Evolutionary conservation across 78 protist genomes (phyloP), one percentile per base, ranked within the genome.

Genomic region (Guillardia theta): DNA sequence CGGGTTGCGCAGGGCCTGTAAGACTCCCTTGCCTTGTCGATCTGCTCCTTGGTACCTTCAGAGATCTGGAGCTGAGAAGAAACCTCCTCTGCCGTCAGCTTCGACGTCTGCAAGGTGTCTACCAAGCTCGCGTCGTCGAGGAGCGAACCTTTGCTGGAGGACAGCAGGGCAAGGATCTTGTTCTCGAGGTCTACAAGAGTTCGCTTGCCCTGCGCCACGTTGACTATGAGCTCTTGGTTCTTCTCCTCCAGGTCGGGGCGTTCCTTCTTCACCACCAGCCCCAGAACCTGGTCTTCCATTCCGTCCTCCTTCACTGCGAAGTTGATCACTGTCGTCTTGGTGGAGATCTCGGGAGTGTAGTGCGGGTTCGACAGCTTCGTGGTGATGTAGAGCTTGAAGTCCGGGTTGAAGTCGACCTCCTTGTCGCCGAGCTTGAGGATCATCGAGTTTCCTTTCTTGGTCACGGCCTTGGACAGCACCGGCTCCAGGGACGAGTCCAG

Each of bases 281-380:
- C 97, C 12, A 98, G 95, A 10, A 98, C 95, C 97, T 98, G 99
- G 54, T 96, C 98, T 93, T 97, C 97, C 22, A 98, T 92, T 3
- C 99, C 99, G 70, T 97, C 47, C 76, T 96, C 96, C 92, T 94
- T 95, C 37, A 98, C 98, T 15, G 97, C 97, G 78, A 97, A 98
- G 97, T 98, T 98, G 92, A 97, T 97, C 0, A 98, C n/a, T n/a
- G 97, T 94, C 44, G 95, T 58, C 94, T 96, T 97, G 15, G 98
- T 96, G 53, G 95, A 93, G 30, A 96, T 95, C 90, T 98, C 99
- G 9, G 99, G 99, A 36, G 97, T 39, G 94, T 96, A 97, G 88
- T 93, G 97, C 48, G 99, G 99, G 93, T 97, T 97, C 41, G 95
- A 70, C 22, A 97, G 48, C 93, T 96, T 96, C 19, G 99, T 97